Conservation (phyloP, 768 basidiomycete species). For the Rhodotorula kratochvilovae region DNA sequence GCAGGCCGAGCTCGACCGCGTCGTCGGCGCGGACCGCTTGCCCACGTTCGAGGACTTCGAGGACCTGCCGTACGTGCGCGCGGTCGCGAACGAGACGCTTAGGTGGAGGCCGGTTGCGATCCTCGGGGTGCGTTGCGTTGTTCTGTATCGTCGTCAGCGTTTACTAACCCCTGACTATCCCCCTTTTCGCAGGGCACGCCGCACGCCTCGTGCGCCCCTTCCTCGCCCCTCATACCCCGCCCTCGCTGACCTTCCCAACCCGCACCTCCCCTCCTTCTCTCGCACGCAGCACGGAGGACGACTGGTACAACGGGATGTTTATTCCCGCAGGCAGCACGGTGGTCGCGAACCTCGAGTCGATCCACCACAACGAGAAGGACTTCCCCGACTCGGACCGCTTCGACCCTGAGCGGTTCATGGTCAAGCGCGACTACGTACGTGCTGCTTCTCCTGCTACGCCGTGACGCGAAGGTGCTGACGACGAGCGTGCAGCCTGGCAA, state of each 20-base stretch:
- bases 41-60: slow-evolving; percentile 39
- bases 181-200: slow-evolving; percentile 7
- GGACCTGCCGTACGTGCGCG: slow-evolving; percentile 35
- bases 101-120: slow-evolving; percentile 35
- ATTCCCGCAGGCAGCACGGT: slow-evolving; percentile 25
- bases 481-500: slow-evolving; percentile 14
- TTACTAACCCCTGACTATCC: too few relatives aligned
- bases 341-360: slow-evolving; percentile 26
- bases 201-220: background rate
- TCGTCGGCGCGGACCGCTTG: slow-evolving; percentile 38
- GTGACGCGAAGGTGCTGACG: slow-evolving; percentile 15
- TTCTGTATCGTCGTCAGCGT: too few relatives aligned
- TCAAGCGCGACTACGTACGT: background rate
- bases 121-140: slow-evolving; percentile 10
- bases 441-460: background rate
- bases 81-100: slow-evolving; percentile 37
- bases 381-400: slow-evolving; percentile 40
- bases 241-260: background rate
- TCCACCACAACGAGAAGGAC: slow-evolving; percentile 33
- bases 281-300: slow-evolving; percentile 6
- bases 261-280: too few relatives aligned
- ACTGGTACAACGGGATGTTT: slow-evolving; percentile 19
- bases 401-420: slow-evolving; percentile 27
- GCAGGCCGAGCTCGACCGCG: slow-evolving; percentile 40
- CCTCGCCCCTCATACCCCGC: too few relatives aligned